Conservation (phyloP, 108 stramenopile species). For the Nitzschia putrida region DNA sequence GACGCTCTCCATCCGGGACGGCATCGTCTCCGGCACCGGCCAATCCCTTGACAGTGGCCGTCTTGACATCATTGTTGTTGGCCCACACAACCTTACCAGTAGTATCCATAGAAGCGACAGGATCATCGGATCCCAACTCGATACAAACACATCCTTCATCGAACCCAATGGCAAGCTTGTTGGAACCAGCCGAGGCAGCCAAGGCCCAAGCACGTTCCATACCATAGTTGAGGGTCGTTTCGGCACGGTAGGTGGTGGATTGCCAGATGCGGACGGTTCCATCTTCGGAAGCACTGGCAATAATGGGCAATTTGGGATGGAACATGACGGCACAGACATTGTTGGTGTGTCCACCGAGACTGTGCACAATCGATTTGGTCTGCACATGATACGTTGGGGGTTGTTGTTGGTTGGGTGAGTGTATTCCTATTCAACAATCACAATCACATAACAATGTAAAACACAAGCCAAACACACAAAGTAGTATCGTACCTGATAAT, state of each 20-base stretch:
- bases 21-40: constrained; percentile 78
- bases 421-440: too few species aligned
- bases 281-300: constrained; percentile 96
- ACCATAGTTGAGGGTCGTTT: constrained; percentile 99
- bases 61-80: constrained; percentile 95
- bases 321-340: constrained; percentile 97
- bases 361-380: constrained; percentile 93
- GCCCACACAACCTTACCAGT: constrained; percentile 98
- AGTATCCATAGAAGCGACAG: constrained; percentile 97
- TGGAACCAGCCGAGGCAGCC: constrained; percentile 89
- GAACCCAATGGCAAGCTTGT: constrained; percentile 98
- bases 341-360: constrained; percentile 96
- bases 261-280: constrained; percentile 99
- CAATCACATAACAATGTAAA: too few species aligned
- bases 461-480: too few species aligned
- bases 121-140: constrained; percentile 96
- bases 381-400: constrained; percentile 15
- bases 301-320: constrained; percentile 98
- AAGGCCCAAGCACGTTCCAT: constrained; percentile 98
- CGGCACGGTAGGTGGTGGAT: constrained; percentile 95
- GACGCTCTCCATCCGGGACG: constrained; percentile 83
- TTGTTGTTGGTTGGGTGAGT: not conserved
- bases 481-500: constrained; percentile 84
- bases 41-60: constrained; percentile 87
- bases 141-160: constrained; percentile 99